Percentiles rank a stretch among this genome's conserved stretches.
Conservation (phyloP, 1,284 basidiomycete genomes). For the Hypsizygus ulmarius region DNA sequence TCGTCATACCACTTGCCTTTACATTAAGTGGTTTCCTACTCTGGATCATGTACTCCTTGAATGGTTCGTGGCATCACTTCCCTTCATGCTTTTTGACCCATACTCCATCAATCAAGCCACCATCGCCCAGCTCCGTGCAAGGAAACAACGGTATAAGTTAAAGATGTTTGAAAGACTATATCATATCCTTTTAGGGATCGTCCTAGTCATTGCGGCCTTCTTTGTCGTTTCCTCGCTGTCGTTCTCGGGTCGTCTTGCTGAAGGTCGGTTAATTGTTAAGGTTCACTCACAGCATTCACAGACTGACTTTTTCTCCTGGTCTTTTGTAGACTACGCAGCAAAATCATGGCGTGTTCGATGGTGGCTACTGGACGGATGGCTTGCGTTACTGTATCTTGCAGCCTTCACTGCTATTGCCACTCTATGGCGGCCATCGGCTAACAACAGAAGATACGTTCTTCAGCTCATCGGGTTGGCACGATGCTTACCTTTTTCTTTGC, state of each 20-base stretch:
- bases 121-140: slow-evolving; percentile 76
- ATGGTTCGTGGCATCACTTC: slow-evolving; percentile 47
- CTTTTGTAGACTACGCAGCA: slow-evolving; percentile 77
- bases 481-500: slow-evolving; percentile 22
- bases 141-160: slow-evolving; percentile 87
- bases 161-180: slow-evolving; percentile 86
- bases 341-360: slow-evolving; percentile 93
- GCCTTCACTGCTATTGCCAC: slow-evolving; percentile 84
- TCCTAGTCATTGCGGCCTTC: slow-evolving; percentile 83
- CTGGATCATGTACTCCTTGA: slow-evolving; percentile 93
- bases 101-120: slow-evolving; percentile 55
- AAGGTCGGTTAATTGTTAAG: slow-evolving; percentile 57
- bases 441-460: slow-evolving; percentile 82
- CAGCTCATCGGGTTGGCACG: slow-evolving; percentile 11
- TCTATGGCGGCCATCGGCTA: slow-evolving; percentile 90
- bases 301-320: too few species aligned
- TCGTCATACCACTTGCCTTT: slow-evolving; percentile 92
- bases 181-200: slow-evolving; percentile 83
- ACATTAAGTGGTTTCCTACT: slow-evolving; percentile 92
- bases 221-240: slow-evolving; percentile 91
- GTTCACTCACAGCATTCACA: background rate
- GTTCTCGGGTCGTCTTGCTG: slow-evolving; percentile 86
- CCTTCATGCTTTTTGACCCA: background rate
- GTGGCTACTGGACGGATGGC: slow-evolving; percentile 97
- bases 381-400: slow-evolving; percentile 80